Conservation (phyloP, 805 yeast species). For the Candida rishiriensis region DNA sequence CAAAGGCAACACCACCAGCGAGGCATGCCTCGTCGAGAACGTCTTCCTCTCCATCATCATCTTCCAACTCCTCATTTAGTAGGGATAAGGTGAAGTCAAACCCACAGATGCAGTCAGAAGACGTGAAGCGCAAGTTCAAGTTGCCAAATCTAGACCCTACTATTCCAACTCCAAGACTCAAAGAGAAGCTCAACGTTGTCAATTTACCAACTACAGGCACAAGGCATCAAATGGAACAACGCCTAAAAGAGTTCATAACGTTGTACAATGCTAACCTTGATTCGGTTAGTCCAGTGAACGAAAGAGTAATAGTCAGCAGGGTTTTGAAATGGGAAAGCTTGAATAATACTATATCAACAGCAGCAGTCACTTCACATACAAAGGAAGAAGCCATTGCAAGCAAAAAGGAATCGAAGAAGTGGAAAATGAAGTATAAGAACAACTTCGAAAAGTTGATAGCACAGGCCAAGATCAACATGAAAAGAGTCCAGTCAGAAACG, state of each 20-base stretch:
- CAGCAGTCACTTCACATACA: conserved; percentile 9
- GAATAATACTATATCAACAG: conserved; percentile 16
- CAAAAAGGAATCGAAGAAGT: conserved; percentile 16
- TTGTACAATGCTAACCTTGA: conserved; percentile 81
- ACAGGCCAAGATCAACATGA: conserved; percentile 20
- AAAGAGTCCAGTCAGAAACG: neutral
- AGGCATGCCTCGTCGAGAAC: no score
- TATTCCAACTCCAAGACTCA: conserved; percentile 54
- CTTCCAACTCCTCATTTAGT: neutral
- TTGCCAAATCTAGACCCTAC: conserved; percentile 63
- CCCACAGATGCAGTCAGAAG: conserved; percentile 23
- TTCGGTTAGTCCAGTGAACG: conserved; percentile 58
- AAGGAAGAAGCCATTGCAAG: conserved; percentile 14
- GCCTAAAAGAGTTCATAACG: conserved; percentile 75
- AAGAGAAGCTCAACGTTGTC: conserved; percentile 50
- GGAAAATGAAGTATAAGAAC: conserved; percentile 21
- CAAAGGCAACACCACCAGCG: neutral
- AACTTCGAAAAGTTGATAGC: conserved; percentile 23
- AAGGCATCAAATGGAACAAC: conserved; percentile 54
- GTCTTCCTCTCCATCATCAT: conserved; percentile 4
- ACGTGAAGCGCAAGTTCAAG: conserved; percentile 24
- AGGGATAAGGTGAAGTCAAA: conserved; percentile 5
- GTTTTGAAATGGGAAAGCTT: conserved; percentile 64
- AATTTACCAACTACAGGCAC: conserved; percentile 62
- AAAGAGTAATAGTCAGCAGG: conserved; percentile 48